Percentiles rank a stretch among this genome's conserved stretches.
These are phyloP conservation scores for Hirsutella thompsonii DNA, from an alignment of 2,329 filamentous ascomycete genomes.

Conservation along the genomic window DNA sequence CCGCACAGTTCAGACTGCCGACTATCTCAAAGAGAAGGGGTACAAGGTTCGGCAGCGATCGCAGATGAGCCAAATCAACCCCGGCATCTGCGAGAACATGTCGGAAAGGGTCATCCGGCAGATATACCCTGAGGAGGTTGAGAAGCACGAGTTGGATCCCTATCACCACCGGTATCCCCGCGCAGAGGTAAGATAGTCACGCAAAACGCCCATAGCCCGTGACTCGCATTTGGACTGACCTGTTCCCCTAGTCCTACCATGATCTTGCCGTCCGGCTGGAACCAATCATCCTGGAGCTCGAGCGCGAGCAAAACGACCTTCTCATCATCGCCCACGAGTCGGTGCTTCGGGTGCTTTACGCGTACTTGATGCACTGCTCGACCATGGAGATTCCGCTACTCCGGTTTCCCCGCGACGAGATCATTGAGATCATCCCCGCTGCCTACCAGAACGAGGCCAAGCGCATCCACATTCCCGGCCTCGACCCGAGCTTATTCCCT, in stretches of 20 bases:
- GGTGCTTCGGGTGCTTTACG: constrained; percentile 91
- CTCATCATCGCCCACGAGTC: constrained; percentile 97
- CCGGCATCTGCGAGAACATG: constrained; percentile 90
- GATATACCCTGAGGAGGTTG: constrained; percentile 80
- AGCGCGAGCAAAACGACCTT: constrained; percentile 94
- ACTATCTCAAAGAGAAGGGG: constrained; percentile 64
- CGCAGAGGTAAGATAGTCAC: constrained; percentile 54
- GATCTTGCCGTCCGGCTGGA: constrained; percentile 96
- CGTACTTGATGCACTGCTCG: constrained; percentile 97
- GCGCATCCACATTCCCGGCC: constrained; percentile 69
- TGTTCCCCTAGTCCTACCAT: constrained; percentile 68
- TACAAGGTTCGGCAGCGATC: constrained; percentile 84
- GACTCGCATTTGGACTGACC: background rate
- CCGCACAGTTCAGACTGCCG: constrained; percentile 80
- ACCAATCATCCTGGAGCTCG: constrained; percentile 92
- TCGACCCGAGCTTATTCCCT: constrained; percentile 55
- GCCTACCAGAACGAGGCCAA: constrained; percentile 95
- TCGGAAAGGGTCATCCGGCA: constrained; percentile 69
- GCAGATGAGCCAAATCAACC: constrained; percentile 95
- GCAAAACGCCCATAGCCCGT: background rate
- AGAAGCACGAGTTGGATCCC: constrained; percentile 85
- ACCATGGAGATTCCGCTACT: constrained; percentile 87
- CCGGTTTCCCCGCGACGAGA: constrained; percentile 89
- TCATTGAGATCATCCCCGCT: constrained; percentile 96
- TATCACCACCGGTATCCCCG: constrained; percentile 95